Evolutionary conservation across 2,329 filamentous ascomycete genomes (phyloP).

Genomic region (Colletotrichum tanaceti): DNA sequence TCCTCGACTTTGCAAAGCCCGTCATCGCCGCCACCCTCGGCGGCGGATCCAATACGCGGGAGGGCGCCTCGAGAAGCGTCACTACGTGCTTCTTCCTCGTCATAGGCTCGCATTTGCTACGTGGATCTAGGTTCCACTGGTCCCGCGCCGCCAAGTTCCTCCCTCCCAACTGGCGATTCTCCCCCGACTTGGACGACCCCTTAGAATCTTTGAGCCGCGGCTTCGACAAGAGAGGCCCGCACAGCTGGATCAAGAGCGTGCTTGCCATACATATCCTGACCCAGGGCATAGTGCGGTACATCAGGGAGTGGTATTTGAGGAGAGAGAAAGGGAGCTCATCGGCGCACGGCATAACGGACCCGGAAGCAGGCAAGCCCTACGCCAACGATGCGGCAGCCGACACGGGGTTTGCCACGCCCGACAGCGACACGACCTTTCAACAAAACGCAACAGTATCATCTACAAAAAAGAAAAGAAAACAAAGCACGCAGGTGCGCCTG

Average conservation of each 20-base stretch:
- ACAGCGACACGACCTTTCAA: conserved; percentile 64
- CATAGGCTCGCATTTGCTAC: conserved; percentile 63
- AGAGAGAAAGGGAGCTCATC: conserved; percentile 67
- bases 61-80: conserved; percentile 77
- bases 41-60: conserved; percentile 77
- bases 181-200: conserved; percentile 59
- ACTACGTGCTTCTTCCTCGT: conserved; percentile 79
- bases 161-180: conserved; percentile 60
- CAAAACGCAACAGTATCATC: conserved; percentile 67
- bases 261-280: conserved; percentile 81
- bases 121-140: conserved; percentile 62
- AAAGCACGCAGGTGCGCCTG: conserved; percentile 89
- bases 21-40: conserved; percentile 93
- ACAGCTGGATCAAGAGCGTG: conserved; percentile 75
- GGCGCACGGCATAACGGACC: conserved; percentile 64
- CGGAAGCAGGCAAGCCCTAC: conserved; percentile 68
- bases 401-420: conserved; percentile 63
- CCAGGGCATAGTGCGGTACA: conserved; percentile 77
- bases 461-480: conserved; percentile 88
- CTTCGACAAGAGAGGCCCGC: conserved; percentile 69
- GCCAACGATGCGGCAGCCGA: conserved; percentile 52
- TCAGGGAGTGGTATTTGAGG: conserved; percentile 75
- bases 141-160: conserved; percentile 59
- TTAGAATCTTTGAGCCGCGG: conserved; percentile 57
- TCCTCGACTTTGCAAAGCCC: conserved; percentile 90